These are phyloP conservation scores for Blakeslea trispora DNA, from an alignment of 371 early-diverging fungal species.

Conservation along the genomic window DNA sequence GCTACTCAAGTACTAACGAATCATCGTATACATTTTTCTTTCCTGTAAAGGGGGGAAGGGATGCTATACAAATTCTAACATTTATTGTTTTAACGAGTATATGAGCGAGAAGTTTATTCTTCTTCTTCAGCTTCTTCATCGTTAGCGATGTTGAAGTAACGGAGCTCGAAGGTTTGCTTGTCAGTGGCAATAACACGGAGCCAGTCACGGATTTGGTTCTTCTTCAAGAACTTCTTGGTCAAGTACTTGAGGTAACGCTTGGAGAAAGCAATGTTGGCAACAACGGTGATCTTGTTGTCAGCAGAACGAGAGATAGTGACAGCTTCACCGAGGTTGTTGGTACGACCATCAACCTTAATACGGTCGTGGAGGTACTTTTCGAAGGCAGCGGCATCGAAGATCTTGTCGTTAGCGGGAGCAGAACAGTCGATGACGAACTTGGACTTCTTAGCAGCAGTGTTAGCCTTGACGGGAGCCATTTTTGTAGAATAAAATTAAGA, in stretches of 20 bases:
- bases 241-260: conserved; percentile 99
- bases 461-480: conserved; percentile 56
- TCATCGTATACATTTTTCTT: too few relatives aligned
- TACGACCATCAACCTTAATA: conserved; percentile 97
- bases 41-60: too few relatives aligned
- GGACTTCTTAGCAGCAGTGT: conserved; percentile 51
- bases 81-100: too few relatives aligned
- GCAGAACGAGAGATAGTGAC: conserved; percentile 81
- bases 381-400: conserved; percentile 96
- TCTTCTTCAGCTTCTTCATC: conserved; percentile 83
- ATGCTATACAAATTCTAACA: too few relatives aligned
- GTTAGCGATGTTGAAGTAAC: conserved; percentile 94
- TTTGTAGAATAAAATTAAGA: conserved; percentile 25
- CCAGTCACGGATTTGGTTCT: conserved; percentile 98
- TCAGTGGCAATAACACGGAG: conserved; percentile 92
- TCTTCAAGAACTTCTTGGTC: conserved; percentile 99
- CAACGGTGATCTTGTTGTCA: conserved; percentile 79
- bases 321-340: conserved; percentile 92
- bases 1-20: too few relatives aligned
- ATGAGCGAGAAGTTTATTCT: conserved; percentile 42
- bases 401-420: conserved; percentile 92
- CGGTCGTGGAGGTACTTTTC: conserved; percentile 98
- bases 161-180: conserved; percentile 93
- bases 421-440: conserved; percentile 95
- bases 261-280: conserved; percentile 82